phyloP scores from a whole-genome alignment of 176 grass and related monocot genomes.

The Pharus latifolius region DNA sequence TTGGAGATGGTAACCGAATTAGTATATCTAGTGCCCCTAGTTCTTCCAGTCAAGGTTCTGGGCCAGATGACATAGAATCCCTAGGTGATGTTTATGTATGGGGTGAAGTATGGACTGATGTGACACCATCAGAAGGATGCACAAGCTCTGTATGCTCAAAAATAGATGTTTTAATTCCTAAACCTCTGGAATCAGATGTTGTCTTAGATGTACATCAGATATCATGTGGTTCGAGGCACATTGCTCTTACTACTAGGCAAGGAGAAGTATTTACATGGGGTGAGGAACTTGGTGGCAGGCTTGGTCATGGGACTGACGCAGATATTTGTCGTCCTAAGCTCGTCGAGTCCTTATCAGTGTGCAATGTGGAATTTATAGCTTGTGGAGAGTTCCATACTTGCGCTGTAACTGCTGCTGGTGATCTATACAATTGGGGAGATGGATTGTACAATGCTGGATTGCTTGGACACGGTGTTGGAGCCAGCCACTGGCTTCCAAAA shows the following conservation, averaged over 20 bases:
- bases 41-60: conserved; percentile 65
- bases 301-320: conserved; percentile 61
- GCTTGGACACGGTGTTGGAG: conserved; percentile 60
- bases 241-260: conserved; percentile 80
- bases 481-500: conserved; percentile 76
- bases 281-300: conserved; percentile 59
- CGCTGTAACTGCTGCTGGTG: conserved; percentile 63
- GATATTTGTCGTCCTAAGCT: conserved; percentile 73
- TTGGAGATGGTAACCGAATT: conserved; percentile 56
- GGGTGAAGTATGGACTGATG: conserved; percentile 91
- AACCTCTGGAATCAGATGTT: conserved; percentile 85
- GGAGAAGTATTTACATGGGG: conserved; percentile 95
- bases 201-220: conserved; percentile 89
- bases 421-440: conserved; percentile 89
- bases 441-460: conserved; percentile 53
- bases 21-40: conserved; percentile 88
- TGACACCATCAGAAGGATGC: conserved; percentile 31
- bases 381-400: conserved; percentile 93
- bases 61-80: conserved; percentile 81
- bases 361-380: conserved; percentile 69
- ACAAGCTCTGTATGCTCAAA: conserved; percentile 35
- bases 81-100: conserved; percentile 95
- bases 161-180: conserved; percentile 65
- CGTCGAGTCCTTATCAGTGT: conserved; percentile 61
- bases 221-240: conserved; percentile 65